phyloP scores from a whole-genome alignment of 352 stramenopile species.

The Stramenopiles sp. region DNA sequence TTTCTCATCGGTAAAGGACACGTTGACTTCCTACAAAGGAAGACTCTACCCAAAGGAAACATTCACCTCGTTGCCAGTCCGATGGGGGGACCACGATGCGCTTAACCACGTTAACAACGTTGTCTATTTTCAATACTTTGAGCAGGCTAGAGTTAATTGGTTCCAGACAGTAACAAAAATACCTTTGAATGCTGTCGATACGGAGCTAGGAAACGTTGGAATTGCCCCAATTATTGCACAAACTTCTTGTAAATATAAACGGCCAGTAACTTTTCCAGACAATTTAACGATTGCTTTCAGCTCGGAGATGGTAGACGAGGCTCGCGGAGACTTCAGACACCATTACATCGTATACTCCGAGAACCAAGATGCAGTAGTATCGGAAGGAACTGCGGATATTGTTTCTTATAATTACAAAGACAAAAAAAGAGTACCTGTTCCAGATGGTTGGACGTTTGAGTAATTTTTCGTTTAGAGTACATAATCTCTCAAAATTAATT shows the following conservation, averaged over 20 bases:
- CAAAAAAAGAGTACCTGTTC: neutral
- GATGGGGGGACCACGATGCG: neutral
- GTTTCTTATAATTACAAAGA: neutral
- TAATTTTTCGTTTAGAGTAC: too few relatives aligned
- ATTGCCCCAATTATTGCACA: neutral
- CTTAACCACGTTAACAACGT: neutral
- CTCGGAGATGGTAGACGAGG: neutral
- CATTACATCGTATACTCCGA: neutral
- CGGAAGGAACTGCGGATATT: neutral
- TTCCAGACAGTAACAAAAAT: neutral
- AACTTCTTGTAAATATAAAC: neutral
- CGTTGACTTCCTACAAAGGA: too few relatives aligned
- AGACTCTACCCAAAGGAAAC: neutral
- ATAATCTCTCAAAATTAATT: too few relatives aligned
- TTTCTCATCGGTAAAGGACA: too few relatives aligned
- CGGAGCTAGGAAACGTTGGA: neutral
- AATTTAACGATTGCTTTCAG: neutral
- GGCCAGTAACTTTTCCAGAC: neutral
- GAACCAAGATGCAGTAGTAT: neutral
- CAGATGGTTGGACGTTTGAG: neutral
- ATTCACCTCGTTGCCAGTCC: neutral
- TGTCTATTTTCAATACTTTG: neutral
- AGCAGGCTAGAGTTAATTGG: neutral
- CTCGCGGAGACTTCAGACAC: neutral
- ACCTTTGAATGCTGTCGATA: neutral